Base-by-base conservation (phyloP, 2,329 filamentous ascomycete species). In the Dendrostoma leiphaemia region DNA sequence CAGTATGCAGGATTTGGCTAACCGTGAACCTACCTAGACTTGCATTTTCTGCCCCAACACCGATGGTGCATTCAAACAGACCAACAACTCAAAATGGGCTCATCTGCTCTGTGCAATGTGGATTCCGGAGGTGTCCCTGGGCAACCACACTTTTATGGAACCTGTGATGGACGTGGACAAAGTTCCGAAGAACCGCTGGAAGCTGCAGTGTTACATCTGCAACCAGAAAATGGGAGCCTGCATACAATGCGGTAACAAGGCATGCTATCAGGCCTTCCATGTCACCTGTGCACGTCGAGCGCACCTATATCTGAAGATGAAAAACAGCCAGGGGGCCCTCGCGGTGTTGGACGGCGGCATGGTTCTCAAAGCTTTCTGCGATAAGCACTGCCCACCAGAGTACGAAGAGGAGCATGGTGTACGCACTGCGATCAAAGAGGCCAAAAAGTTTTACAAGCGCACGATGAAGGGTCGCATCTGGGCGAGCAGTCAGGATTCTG, bases 41-140 rank as follows among this genome's bases (percentile, higher is more conserved):
- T 99, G 94, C 74, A 96, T 99, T 59, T 99, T 99, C 74, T 99
- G 94, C 66, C 94, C 94, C 1, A 97, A 97, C 67, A 94, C 90
- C 1, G 94, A 97, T 64, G 94, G 94, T 13, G 94, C 94, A 3
- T 99, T 99, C 77, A 99, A 99, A 70, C 94, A 97, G 72, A 97
- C 94, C 1, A 97, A 91, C 61, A 89, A 90, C 2, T 91, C 92
- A 3, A 94, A 96, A 73, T 99, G 94, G 94, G 90, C 93, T 24
- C 94, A 99, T 79, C 74, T 99, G 10, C 83, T 99, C 8, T 99
- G 94, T 67, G 91, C 94, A 29, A 94, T 97, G 76, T 99, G 94
- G 94, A 97, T 99, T 64, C 94, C 94, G 0, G 94, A 99, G 72
- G 91, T 97, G 6, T 93, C 90, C 4, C 83, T 99, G 47, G 94